phyloP scores from a whole-genome alignment of 2,329 filamentous ascomycete species.

The Colletotrichum magnum region DNA sequence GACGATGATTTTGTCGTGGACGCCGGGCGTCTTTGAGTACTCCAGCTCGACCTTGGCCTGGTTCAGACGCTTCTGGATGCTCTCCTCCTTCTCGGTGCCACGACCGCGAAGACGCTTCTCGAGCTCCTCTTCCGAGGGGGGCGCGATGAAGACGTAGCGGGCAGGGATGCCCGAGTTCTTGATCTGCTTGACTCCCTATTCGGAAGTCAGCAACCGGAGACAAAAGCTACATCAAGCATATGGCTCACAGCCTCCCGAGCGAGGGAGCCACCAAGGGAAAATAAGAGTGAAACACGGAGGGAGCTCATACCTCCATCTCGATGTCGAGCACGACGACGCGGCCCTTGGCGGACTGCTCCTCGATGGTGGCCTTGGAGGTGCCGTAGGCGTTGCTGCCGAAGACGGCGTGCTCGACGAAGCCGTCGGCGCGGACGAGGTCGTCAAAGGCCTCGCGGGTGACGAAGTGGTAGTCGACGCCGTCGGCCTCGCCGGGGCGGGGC shows the following conservation, averaged over 20 bases:
- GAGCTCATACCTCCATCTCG: slow-evolving; percentile 84
- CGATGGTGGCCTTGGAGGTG: slow-evolving; percentile 84
- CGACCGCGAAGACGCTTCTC: slow-evolving; percentile 82
- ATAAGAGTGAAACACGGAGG: not conserved
- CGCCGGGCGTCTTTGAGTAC: slow-evolving; percentile 76
- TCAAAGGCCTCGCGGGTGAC: slow-evolving; percentile 77
- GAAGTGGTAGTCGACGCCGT: slow-evolving; percentile 88
- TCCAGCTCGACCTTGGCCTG: slow-evolving; percentile 84
- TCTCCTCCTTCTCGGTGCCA: slow-evolving; percentile 84
- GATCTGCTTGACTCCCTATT: slow-evolving; percentile 88
- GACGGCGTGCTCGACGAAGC: slow-evolving; percentile 87
- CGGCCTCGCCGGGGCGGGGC: slow-evolving; percentile 80
- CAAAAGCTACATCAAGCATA: not conserved
- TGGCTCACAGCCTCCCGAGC: no score
- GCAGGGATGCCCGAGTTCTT: slow-evolving; percentile 81
- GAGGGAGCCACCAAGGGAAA: not conserved
- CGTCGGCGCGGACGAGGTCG: slow-evolving; percentile 74
- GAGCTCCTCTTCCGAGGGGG: slow-evolving; percentile 81
- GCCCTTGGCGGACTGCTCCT: slow-evolving; percentile 79
- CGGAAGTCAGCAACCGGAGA: slow-evolving; percentile 3
- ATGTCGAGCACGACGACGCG: slow-evolving; percentile 90
- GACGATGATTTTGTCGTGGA: slow-evolving; percentile 54
- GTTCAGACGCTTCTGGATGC: slow-evolving; percentile 75
- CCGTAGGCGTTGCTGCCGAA: slow-evolving; percentile 92
- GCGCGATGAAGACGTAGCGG: slow-evolving; percentile 87